Evolutionary conservation across 352 stramenopile genomes (phyloP), one percentile per base, ranked within the genome.

Genomic region (Pythium phragmitis): DNA sequence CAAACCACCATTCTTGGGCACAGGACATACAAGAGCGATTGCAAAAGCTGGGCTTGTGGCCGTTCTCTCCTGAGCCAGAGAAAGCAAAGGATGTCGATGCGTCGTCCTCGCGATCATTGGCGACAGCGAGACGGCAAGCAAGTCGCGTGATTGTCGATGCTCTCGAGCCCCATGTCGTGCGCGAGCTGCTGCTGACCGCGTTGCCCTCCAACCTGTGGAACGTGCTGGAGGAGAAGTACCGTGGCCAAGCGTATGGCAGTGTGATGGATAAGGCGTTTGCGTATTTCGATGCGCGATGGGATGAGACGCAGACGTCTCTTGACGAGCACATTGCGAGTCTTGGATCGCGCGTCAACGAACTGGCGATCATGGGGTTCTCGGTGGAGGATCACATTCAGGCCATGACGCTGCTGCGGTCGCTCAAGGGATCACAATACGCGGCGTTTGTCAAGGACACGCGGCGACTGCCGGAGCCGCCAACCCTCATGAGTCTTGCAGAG

Each of bases 231-330:
- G 39, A 47, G 16, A 54, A 51, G 42, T 72, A 68, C 41, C 41
- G 43, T 7, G 36, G 48, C 11, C 23, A 67, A 23, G 53, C 65
- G 14, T 67, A 49, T 50, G 65, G 65, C 4, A 45, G 41, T 19
- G 48, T 72, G 3, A 62, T 72, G 58, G 59, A 72, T 19, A 67
- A 65, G 48, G 60, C 60, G 21, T 68, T 65, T 72, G 65, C 34
- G 41, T 68, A 51, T 39, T 53, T 68, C 6, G 65, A 72, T 19
- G 41, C 30, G 34, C 28, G 33, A 12, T 36, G 63, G 11, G 54
- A 57, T 16, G 57, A 72, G 4, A 34, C 57, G 26, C 9, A 56
- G 8, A 43, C 17, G 30, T 34, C 59, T 0, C 11, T 67, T 4
- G 41, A 53, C 0, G 45, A 47, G 9, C 65, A 68, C 23, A 8